Percentiles rank a stretch among this genome's conserved stretches.
These are phyloP conservation scores for Fusarium torulosum DNA, from an alignment of 2,329 filamentous ascomycete genomes.

Conservation along the genomic window DNA sequence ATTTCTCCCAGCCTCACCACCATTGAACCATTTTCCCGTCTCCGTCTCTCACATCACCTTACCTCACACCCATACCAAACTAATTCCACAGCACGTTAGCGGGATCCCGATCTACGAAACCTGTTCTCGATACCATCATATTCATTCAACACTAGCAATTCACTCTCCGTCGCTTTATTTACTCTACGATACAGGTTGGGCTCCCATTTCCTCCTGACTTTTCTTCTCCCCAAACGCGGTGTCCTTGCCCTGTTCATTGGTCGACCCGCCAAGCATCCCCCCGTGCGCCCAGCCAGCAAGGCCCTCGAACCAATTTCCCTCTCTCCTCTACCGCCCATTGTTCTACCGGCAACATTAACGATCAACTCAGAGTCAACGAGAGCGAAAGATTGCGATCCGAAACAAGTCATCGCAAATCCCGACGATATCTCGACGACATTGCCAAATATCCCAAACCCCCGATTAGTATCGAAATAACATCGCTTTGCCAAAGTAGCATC, in stretches of 20 bases:
- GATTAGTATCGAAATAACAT: slow-evolving; percentile 41
- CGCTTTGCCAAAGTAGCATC: slow-evolving; percentile 43
- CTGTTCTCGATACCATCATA: slow-evolving; percentile 36
- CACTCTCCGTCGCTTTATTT: slow-evolving; percentile 15
- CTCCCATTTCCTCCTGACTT: slow-evolving; percentile 23
- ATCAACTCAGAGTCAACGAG: slow-evolving; percentile 35
- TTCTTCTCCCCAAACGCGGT: slow-evolving; percentile 37
- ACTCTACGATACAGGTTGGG: slow-evolving; percentile 7
- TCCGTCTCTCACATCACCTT: slow-evolving; percentile 26
- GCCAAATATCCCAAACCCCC: slow-evolving; percentile 21
- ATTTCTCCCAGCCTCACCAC: slow-evolving; percentile 47
- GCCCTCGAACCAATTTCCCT: slow-evolving; percentile 48
- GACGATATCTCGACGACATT: slow-evolving; percentile 28
- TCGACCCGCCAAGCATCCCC: slow-evolving; percentile 46
- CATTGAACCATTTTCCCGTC: slow-evolving; percentile 4
- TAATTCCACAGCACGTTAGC: slow-evolving; percentile 31
- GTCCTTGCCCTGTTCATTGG: slow-evolving; percentile 42
- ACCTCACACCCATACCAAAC: slow-evolving; percentile 12
- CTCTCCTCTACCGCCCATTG: slow-evolving; percentile 38
- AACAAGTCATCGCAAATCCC: slow-evolving; percentile 17
- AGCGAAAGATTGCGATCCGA: slow-evolving; percentile 16
- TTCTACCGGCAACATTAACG: slow-evolving; percentile 34
- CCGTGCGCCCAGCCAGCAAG: slow-evolving; percentile 47
- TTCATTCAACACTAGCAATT: slow-evolving; percentile 32
- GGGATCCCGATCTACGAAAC: slow-evolving; percentile 28